phyloP scores from a whole-genome alignment of 2,329 filamentous ascomycete genomes.

The Sporothrix euskadiensis region DNA sequence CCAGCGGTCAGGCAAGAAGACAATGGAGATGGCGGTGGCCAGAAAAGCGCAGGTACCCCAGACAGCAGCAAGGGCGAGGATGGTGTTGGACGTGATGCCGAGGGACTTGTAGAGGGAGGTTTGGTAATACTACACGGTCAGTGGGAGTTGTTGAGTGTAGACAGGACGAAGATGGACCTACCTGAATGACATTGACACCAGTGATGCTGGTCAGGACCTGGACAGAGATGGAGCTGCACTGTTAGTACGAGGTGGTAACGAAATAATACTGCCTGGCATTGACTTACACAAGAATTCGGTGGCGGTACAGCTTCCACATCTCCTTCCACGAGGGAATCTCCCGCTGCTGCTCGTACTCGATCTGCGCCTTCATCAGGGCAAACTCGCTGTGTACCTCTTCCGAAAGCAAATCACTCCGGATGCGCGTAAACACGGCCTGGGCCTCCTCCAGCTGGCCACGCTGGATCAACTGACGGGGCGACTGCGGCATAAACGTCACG shows the following conservation, averaged over 20 bases:
- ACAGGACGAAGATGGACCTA: neutral
- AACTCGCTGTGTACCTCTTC: constrained; percentile 53
- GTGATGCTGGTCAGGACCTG: constrained; percentile 60
- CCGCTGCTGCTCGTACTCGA: constrained; percentile 58
- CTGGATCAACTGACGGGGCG: constrained; percentile 54
- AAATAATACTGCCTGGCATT: neutral
- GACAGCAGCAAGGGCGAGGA: constrained; percentile 55
- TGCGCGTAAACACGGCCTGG: constrained; percentile 49
- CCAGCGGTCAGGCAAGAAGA: constrained; percentile 58
- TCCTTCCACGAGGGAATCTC: constrained; percentile 55
- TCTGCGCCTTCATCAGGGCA: constrained; percentile 54
- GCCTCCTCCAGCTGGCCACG: constrained; percentile 52
- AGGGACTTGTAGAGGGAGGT: constrained; percentile 56
- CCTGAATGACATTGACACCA: constrained; percentile 57
- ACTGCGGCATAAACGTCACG: constrained; percentile 57
- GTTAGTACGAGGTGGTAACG: neutral
- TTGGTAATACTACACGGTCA: constrained; percentile 21
- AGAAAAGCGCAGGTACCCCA: constrained; percentile 56
- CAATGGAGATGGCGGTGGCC: constrained; percentile 53
- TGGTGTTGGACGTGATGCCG: constrained; percentile 51
- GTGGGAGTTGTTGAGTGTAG: too few relatives aligned
- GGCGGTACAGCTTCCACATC: constrained; percentile 54
- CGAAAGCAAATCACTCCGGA: constrained; percentile 48
- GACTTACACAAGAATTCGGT: constrained; percentile 50
- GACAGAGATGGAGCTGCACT: constrained; percentile 49